phyloP scores from a whole-genome alignment of 257 asterid species.

The Rubia yunnanensis region DNA sequence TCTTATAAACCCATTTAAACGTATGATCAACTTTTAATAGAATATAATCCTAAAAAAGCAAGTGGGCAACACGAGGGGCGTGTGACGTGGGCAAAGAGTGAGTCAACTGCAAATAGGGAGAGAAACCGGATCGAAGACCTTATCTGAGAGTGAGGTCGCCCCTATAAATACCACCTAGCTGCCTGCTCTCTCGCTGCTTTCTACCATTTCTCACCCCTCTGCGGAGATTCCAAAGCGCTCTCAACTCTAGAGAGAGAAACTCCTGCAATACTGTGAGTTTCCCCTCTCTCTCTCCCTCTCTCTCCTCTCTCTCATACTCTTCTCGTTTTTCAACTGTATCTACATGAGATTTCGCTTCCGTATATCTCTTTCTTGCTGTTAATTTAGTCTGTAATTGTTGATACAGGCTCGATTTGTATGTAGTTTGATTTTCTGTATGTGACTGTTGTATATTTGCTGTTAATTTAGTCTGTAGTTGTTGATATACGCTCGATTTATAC shows the following conservation, averaged over 20 bases:
- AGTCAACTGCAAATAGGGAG: neutral
- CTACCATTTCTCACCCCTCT: neutral
- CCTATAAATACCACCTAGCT: neutral
- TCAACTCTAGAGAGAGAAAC: neutral
- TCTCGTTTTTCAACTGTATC: neutral
- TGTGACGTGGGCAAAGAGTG: neutral
- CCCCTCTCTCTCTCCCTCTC: slow-evolving; percentile 13
- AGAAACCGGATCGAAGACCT: neutral
- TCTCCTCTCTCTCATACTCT: neutral
- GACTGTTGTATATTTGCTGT: neutral
- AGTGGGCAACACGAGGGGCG: neutral
- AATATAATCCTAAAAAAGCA: no score
- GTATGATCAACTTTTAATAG: no score
- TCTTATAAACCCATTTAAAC: no score
- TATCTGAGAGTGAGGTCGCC: neutral
- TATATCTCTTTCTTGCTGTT: neutral
- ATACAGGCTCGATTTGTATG: neutral
- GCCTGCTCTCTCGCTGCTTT: neutral
- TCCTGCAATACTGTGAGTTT: slow-evolving; percentile 18
- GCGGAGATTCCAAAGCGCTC: neutral
- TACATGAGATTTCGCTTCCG: no score
- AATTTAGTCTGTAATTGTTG: neutral
- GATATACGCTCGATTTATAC: neutral
- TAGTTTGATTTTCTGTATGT: no score
- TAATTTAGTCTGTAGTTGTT: neutral